These are phyloP conservation scores for Curvularia sp. DNA, from an alignment of 2,329 filamentous ascomycete genomes.

Conservation along the genomic window DNA sequence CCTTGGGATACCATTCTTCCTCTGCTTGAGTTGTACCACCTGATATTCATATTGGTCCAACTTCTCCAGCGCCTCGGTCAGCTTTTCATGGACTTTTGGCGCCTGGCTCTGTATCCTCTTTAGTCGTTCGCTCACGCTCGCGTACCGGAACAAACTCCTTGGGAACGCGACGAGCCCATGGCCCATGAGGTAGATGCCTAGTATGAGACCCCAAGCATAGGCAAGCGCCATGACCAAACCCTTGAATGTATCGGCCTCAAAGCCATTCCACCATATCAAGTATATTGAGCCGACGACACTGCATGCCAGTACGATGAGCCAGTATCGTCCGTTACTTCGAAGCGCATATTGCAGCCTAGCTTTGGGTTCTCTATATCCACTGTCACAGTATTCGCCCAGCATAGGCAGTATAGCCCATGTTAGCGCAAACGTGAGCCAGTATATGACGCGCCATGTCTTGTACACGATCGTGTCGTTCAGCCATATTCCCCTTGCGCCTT, in stretches of 20 bases:
- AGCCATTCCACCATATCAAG: constrained; percentile 78
- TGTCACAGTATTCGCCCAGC: constrained; percentile 92
- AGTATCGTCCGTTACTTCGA: constrained; percentile 85
- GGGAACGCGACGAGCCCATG: constrained; percentile 94
- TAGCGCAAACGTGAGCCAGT: constrained; percentile 94
- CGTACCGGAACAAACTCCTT: constrained; percentile 77
- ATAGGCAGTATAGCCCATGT: constrained; percentile 96
- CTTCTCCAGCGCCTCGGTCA: constrained; percentile 81
- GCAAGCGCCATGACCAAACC: constrained; percentile 88
- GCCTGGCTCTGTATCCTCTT: constrained; percentile 79
- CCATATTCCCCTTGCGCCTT: constrained; percentile 81
- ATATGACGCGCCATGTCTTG: constrained; percentile 92
- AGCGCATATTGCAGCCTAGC: constrained; percentile 84
- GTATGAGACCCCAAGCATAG: constrained; percentile 89
- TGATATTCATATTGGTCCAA: constrained; percentile 83
- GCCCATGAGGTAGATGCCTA: constrained; percentile 97
- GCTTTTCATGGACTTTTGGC: constrained; percentile 81
- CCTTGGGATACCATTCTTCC: constrained; percentile 78
- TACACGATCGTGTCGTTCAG: constrained; percentile 78
- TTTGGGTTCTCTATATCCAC: constrained; percentile 87
- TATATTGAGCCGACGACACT: constrained; percentile 79
- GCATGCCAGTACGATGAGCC: constrained; percentile 76
- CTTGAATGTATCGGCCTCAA: constrained; percentile 76
- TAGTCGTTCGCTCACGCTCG: constrained; percentile 76
- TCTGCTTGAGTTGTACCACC: constrained; percentile 76